Base-by-base conservation (phyloP, 2,329 filamentous ascomycete species). In the Trichothecium roseum region DNA sequence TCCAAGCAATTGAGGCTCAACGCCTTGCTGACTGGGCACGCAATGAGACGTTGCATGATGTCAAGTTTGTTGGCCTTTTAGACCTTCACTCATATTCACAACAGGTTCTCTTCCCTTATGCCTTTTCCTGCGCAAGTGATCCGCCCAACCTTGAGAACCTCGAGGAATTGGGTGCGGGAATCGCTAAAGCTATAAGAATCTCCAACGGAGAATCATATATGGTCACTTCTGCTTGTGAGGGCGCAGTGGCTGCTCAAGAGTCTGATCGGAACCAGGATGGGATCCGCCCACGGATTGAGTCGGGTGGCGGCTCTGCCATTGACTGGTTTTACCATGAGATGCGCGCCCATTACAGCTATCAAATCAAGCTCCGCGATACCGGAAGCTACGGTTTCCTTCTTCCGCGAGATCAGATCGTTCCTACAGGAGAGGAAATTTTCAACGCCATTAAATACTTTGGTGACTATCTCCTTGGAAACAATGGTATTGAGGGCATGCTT, bases 311-410 rank as follows among this genome's bases (percentile, higher is more conserved):
- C 3, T 88, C 84, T 33, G 85, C 84, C 2, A 76, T 96, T 29
- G 91, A 96, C 58, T 96, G 84, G 78, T 94, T 98, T 59, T 94
- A 94, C 54, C 84, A 94, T 47, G 82, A 93, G 49, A 60, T 96
- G 41, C 66, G 71, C 32, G 84, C 89, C 14, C 78, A 76, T 42
- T 94, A 85, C 55, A 84, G 86, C 39, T 96, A 93, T 55, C 91
- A 96, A 65, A 81, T 91, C 60, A 96, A 96, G 62, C 66, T 98
- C 18, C 72, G 91, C 33, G 91, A 98, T 55, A 91, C 84, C 0
- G 91, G 91, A 8, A 91, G 79, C 54, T 96, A 96, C 54, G 91
- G 91, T 0, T 98, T 96, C 54, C 63, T 98, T 32, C 64, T 96
- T 4, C 91, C 91, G 0, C 80, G 74, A 38, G 81, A 91, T 38